phyloP scores from a whole-genome alignment of 2,329 filamentous ascomycete species.

The Coniochaeta prunicola region DNA sequence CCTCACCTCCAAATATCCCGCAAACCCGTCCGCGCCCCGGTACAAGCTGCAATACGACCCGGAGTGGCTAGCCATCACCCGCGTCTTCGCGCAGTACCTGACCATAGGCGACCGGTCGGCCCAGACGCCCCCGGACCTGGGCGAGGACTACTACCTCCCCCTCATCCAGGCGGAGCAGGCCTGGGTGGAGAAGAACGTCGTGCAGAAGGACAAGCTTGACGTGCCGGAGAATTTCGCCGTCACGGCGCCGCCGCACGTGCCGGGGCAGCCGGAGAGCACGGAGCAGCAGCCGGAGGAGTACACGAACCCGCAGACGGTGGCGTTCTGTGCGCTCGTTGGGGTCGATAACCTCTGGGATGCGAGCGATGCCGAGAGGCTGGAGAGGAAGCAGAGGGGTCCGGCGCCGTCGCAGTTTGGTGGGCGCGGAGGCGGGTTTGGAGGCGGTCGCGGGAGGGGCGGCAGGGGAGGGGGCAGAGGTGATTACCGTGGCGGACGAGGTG shows the following conservation, averaged over 20 bases:
- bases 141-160: constrained; percentile 59
- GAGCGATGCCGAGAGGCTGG: constrained; percentile 60
- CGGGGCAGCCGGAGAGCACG: constrained; percentile 47
- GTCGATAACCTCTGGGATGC: constrained; percentile 72
- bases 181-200: constrained; percentile 79
- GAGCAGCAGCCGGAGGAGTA: constrained; percentile 68
- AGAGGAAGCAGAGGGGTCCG: constrained; percentile 52
- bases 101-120: constrained; percentile 53
- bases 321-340: constrained; percentile 71
- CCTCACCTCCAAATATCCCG: constrained; percentile 11
- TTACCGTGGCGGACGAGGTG: constrained; percentile 25
- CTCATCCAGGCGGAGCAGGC: constrained; percentile 61
- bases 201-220: constrained; percentile 50
- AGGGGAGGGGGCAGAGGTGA: constrained; percentile 25
- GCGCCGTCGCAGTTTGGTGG: constrained; percentile 26
- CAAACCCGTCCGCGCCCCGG: constrained; percentile 30
- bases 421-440: constrained; percentile 17
- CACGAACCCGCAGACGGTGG: constrained; percentile 77
- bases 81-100: constrained; percentile 65
- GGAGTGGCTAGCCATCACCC: constrained; percentile 92
- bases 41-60: constrained; percentile 72
- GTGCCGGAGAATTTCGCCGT: constrained; percentile 72
- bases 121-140: constrained; percentile 50
- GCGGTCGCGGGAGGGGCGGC: constrained; percentile 22
- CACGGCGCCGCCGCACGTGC: constrained; percentile 67